Base-by-base conservation (phyloP, 176 grass and related monocot genomes). In the Avena atlantica region DNA sequence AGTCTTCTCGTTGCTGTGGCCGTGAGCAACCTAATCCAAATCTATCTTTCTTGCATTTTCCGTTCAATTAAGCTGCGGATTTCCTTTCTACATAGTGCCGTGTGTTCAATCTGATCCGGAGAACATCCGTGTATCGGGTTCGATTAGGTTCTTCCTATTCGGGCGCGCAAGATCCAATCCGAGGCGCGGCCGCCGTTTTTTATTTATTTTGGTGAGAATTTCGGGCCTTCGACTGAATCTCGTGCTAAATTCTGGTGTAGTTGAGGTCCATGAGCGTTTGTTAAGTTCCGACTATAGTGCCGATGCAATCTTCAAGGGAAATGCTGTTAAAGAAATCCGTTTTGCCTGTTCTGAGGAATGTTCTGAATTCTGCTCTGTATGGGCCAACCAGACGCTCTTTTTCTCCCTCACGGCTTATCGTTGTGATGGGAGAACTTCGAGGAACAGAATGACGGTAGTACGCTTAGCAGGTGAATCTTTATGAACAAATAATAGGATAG, bases 131-230 rank as follows among this genome's bases (percentile, higher is more conserved):
- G 0, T 31, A 19, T 56, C 50, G 2, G 25, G 50, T 20, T 31
- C 74, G 74, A 56, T 56, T 77, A 20, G 74, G 50, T 56, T 56
- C 13, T 20, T 12, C 17, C 40, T n/a, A 40, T n/a, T 0, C 19
- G 19, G 42, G 37, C 9, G 73, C 74, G 49, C 74, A 34, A 77
- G 74, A 77, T 77, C 74, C 74, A 77, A 31, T 12, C 74, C 74
- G 51, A 36, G 50, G 49, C 8, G 50, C 50, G 3, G 24, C 74
- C 74, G 15, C 48, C 50, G 9, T 81, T 81, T 7, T 42, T 45
- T 45, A n/a, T 48, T 78, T 68, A 2, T 51, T 81, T 81, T 68
- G 11, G 2, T 17, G 24, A 9, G n/a, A 13, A 9, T 1, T 1
- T n/a, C 17, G 61, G 16, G 40, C 2, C 25, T 49, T 47, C 36